These are phyloP conservation scores for Argentina anserina DNA, from an alignment of 306 rosid species.

Conservation along the genomic window DNA sequence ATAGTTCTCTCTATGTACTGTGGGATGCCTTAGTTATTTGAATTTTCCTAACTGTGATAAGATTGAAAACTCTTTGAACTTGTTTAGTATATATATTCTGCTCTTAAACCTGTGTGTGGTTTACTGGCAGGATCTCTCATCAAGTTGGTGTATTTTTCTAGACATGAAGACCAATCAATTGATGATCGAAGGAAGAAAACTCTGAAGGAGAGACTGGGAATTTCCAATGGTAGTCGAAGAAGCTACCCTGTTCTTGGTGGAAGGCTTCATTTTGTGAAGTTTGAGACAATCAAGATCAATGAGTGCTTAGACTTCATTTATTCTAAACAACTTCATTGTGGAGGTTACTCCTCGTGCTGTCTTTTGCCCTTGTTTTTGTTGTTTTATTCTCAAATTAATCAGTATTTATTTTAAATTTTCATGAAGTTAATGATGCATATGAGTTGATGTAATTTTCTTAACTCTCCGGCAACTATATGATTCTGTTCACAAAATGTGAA, in stretches of 20 bases:
- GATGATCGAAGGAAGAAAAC: conserved; percentile 73
- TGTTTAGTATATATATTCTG: neutral
- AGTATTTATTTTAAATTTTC: neutral
- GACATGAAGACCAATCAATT: conserved; percentile 64
- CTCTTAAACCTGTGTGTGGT: neutral
- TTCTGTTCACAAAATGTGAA: neutral
- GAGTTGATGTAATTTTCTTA: neutral
- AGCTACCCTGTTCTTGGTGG: conserved; percentile 97
- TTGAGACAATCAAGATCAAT: conserved; percentile 83
- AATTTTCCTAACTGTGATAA: neutral
- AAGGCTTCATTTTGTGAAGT: conserved; percentile 98
- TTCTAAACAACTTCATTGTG: conserved; percentile 90
- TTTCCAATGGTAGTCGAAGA: conserved; percentile 72
- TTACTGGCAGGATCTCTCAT: conserved; percentile 78
- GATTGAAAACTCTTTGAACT: neutral
- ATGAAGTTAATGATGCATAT: neutral
- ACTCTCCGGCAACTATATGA: neutral
- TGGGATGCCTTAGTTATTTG: neutral
- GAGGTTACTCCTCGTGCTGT: conserved; percentile 38
- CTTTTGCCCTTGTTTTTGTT: neutral
- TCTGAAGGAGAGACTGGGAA: conserved; percentile 63
- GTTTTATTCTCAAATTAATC: neutral
- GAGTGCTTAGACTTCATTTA: conserved; percentile 92
- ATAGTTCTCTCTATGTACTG: neutral
- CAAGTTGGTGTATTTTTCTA: conserved; percentile 94